Conservation (phyloP, 495 filamentous ascomycete genomes). For the Clavariopsis aquatica region DNA sequence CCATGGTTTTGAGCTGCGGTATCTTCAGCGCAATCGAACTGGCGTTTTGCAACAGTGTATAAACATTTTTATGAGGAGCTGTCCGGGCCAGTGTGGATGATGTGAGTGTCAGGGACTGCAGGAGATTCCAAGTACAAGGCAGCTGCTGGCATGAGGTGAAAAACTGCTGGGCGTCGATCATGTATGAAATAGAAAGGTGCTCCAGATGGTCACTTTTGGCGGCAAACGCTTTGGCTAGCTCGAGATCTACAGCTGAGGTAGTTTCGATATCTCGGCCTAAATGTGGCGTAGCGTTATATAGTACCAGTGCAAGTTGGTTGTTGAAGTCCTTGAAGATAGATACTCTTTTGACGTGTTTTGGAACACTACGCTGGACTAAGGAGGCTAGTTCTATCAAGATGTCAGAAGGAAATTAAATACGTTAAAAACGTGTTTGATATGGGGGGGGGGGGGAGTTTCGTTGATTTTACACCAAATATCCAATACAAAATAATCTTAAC, state of each 20-base stretch:
- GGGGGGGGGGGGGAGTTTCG: not conserved
- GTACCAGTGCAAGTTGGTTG: slow-evolving; percentile 17
- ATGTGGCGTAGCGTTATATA: slow-evolving; percentile 17
- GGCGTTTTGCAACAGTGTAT: slow-evolving; percentile 21
- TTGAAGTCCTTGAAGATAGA: slow-evolving; percentile 23
- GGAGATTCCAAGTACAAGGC: slow-evolving; percentile 17
- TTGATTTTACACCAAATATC: too few relatives aligned
- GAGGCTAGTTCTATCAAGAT: slow-evolving; percentile 23
- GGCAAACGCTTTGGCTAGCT: slow-evolving; percentile 19
- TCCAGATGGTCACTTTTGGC: slow-evolving; percentile 19
- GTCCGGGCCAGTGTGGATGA: slow-evolving; percentile 18
- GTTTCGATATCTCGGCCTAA: slow-evolving; percentile 19
- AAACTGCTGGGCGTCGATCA: slow-evolving; percentile 22
- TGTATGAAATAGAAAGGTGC: slow-evolving; percentile 22
- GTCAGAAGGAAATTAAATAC: slow-evolving; percentile 19
- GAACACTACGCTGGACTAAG: slow-evolving; percentile 17
- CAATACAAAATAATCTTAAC: too few relatives aligned
- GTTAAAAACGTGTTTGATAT: slow-evolving; percentile 14
- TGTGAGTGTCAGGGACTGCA: slow-evolving; percentile 21
- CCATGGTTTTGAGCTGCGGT: slow-evolving; percentile 20
- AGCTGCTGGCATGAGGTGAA: slow-evolving; percentile 21
- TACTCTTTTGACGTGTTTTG: slow-evolving; percentile 21
- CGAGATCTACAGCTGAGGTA: slow-evolving; percentile 18
- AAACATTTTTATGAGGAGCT: slow-evolving; percentile 18
- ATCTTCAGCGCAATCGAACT: slow-evolving; percentile 19